Base-by-base conservation (phyloP, 192 early-diverging fungal genomes). In the Coemansia sp. region DNA sequence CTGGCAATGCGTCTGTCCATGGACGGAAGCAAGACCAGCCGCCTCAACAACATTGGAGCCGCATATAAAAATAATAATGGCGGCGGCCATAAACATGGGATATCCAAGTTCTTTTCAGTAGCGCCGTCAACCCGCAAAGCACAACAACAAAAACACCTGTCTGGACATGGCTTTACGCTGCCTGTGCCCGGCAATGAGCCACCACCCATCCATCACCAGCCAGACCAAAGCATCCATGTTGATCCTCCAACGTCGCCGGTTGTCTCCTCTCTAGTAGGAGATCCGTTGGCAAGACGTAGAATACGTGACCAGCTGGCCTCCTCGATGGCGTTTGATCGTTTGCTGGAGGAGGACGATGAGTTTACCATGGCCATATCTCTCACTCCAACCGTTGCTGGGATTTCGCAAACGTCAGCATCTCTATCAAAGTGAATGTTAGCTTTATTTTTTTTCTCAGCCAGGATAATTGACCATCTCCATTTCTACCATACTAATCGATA, bases 341-440 rank as follows among this genome's bases (percentile, higher is more conserved):
- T 78, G 49, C 67, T 78, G 13, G 70, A 72, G 25, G 76, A 78
- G 31, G 76, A 78, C 29, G 75, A 70, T 60, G 67, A 66, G 35
- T 78, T 78, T 34, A 78, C 76, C 16, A 78, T 78, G 76, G 76
- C 76, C 21, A 78, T 78, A 39, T 78, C 76, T 25, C 53, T 78
- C 29, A 78, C 76, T 4, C 76, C 76, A 37, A 62, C 63, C 2
- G 70, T 72, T 52, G 76, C 70, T 8, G 76, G 76, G 2, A 48
- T 39, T 16, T 49, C 53, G 26, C 63, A 51, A 40, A 37, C 63
- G 16, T 28, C 40, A 43, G 13, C 63, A 9, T 26, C 51, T 28
- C 35, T 46, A 9, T 64, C 37, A 3, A 64, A 39, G 43, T 12
- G 35, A 4, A 37, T 37, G 35, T 37, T 12, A 12, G 7, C 35